Evolutionary conservation across 139 green algal species (phyloP).

Genomic region (Eudorina sp.): DNA sequence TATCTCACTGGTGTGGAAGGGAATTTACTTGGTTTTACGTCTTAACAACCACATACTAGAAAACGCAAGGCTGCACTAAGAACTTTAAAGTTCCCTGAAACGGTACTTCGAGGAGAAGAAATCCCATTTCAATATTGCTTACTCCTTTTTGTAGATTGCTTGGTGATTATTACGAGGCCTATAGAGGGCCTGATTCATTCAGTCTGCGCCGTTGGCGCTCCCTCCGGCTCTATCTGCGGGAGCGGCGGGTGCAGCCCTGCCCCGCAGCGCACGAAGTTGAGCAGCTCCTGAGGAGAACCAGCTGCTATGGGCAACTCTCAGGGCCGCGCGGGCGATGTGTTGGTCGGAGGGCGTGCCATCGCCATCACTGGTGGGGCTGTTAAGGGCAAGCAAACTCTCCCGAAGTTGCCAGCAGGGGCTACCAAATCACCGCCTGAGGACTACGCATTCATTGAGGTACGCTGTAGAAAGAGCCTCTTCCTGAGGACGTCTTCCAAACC

Average conservation of each 20-base stretch:
- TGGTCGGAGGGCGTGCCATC: slow-evolving; percentile 48
- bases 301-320: slow-evolving; percentile 34
- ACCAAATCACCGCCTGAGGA: slow-evolving; percentile 70
- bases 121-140: too few relatives aligned
- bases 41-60: too few relatives aligned
- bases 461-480: background rate
- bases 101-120: slow-evolving; percentile 2
- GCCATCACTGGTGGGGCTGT: slow-evolving; percentile 76
- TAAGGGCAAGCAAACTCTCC: slow-evolving; percentile 47
- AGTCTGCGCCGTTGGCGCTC: slow-evolving; percentile 27
- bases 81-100: slow-evolving; percentile 8
- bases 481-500: too few relatives aligned
- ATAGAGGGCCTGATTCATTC: too few relatives aligned
- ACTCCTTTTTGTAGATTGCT: background rate
- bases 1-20: too few relatives aligned
- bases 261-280: background rate
- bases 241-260: background rate
- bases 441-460: slow-evolving; percentile 80
- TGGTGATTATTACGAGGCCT: background rate
- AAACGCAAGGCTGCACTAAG: too few relatives aligned
- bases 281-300: slow-evolving; percentile 9
- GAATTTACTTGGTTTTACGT: too few relatives aligned
- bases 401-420: slow-evolving; percentile 64
- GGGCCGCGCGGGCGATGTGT: slow-evolving; percentile 39
- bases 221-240: slow-evolving; percentile 16